These are phyloP conservation scores for Diutina ranongensis DNA, from an alignment of 1,139 yeast species.

Conservation along the genomic window DNA sequence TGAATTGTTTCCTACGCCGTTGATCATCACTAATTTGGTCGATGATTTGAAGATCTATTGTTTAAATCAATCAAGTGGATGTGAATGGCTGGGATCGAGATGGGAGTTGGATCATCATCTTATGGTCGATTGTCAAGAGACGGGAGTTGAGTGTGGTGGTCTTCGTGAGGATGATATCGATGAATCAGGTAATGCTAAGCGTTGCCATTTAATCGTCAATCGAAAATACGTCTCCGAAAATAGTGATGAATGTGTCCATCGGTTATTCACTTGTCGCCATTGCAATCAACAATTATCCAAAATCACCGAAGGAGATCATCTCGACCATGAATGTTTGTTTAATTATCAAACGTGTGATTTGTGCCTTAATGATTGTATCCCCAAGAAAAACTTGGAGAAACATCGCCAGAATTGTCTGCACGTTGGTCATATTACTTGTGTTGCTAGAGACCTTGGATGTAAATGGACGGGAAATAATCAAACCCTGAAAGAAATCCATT, in stretches of 20 bases:
- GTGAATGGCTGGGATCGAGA: constrained; percentile 45
- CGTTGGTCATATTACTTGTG: constrained; percentile 24
- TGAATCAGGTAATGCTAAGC: constrained; percentile 6
- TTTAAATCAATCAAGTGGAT: constrained; percentile 42
- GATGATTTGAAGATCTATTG: constrained; percentile 53
- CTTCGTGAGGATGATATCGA: constrained; percentile 10
- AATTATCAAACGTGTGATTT: constrained; percentile 30
- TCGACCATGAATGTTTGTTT: constrained; percentile 26
- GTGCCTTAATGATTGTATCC: constrained; percentile 32
- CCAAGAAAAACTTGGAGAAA: constrained; percentile 19
- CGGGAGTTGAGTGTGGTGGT: constrained; percentile 37
- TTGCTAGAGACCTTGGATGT: constrained; percentile 32
- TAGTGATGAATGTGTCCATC: constrained; percentile 21
- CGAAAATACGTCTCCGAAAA: constrained; percentile 13
- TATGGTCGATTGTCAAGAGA: constrained; percentile 35
- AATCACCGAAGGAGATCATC: constrained; percentile 22
- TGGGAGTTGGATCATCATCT: constrained; percentile 52
- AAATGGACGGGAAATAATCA: constrained; percentile 28
- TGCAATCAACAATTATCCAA: constrained; percentile 27
- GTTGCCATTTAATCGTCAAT: constrained; percentile 14
- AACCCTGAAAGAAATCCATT: constrained; percentile 20
- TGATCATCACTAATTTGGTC: constrained; percentile 45
- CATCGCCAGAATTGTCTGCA: constrained; percentile 27
- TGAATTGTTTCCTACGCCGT: constrained; percentile 51
- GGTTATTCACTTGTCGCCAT: constrained; percentile 21